Evolutionary conservation across 352 stramenopile genomes (phyloP).

Genomic region (Phytopythium sindhum): DNA sequence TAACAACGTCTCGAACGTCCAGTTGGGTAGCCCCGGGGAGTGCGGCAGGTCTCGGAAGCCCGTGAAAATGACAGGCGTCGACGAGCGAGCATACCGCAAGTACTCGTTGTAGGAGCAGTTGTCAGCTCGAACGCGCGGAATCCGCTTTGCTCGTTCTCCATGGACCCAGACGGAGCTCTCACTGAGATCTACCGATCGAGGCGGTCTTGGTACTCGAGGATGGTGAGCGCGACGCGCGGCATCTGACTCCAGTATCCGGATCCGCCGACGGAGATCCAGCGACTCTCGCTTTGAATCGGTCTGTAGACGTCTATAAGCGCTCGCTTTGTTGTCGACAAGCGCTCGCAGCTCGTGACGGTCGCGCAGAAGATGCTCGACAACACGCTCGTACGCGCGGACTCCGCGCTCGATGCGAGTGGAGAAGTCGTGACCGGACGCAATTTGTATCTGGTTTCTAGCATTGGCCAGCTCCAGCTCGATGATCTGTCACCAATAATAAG

Average conservation of each 20-base stretch:
- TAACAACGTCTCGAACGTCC: slow-evolving; percentile 14
- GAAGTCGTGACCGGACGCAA: background rate
- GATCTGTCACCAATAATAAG: background rate
- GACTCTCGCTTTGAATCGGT: slow-evolving; percentile 12
- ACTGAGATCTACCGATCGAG: background rate
- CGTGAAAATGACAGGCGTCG: slow-evolving; percentile 32
- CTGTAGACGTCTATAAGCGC: slow-evolving; percentile 1
- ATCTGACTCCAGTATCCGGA: background rate
- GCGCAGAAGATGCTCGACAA: slow-evolving; percentile 4
- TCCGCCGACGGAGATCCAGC: background rate
- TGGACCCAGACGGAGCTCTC: background rate
- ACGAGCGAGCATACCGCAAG: slow-evolving; percentile 11
- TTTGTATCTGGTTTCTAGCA: background rate
- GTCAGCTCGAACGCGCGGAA: background rate
- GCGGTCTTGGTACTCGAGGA: background rate
- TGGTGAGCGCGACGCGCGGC: background rate
- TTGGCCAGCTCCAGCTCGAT: slow-evolving; percentile 12
- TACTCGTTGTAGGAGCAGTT: slow-evolving; percentile 23
- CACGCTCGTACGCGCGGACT: slow-evolving; percentile 4
- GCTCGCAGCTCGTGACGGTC: slow-evolving; percentile 3
- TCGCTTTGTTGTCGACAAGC: slow-evolving; percentile 15
- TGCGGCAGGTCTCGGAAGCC: slow-evolving; percentile 9
- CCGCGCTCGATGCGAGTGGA: background rate
- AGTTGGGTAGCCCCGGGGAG: slow-evolving; percentile 22
- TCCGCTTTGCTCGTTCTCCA: background rate